Evolutionary conservation across 1,284 basidiomycete genomes (phyloP), one percentile per base, ranked within the genome.

Genomic region (Melampsora occidentalis): DNA sequence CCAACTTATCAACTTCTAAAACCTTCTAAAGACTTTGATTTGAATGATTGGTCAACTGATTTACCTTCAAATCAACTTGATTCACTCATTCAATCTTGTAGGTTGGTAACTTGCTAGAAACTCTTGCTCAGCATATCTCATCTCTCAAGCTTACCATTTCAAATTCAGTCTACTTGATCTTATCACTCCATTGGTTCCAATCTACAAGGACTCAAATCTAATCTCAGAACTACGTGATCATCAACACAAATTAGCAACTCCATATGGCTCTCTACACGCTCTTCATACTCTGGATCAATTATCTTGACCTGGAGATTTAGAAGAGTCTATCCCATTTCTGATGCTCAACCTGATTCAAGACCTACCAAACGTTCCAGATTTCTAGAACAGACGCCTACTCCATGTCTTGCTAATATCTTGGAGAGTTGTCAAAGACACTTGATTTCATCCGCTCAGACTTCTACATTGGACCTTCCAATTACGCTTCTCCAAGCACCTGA

Each of bases 221-320:
- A 48, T 73, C 25, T 66, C 63, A 51, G 71, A 73, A 57, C 25
- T 73, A 20, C 51, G 42, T 28, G 71, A 65, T 53, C 53, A 65
- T 14, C 71, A 73, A 25, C 71, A 73, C 39, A 63, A 73, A 66
- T 46, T 73, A 39, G 71, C 71, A 22, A 73, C 71, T 20, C 71
- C 71, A n/a, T 53, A 73, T 59, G 71, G 71, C 18, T 73, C 71
- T 51, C 25, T 73, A 2, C 71, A 73, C 63, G 63, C 71, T 63
- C 28, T 73, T 28, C 71, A 73, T 59, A 20, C 22, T 3, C 16
- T 63, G 4, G 62, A 65, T 28, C 35, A 20, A 59, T 7, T 49
- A 22, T 51, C 51, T 18, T 5, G 22, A 33, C 46, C 2, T 28
- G 57, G 20, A 31, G 28, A 68, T 49, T 31, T 48, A 68, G 28